Conservation (phyloP, 805 yeast species). For the Candida ipomoeae region DNA sequence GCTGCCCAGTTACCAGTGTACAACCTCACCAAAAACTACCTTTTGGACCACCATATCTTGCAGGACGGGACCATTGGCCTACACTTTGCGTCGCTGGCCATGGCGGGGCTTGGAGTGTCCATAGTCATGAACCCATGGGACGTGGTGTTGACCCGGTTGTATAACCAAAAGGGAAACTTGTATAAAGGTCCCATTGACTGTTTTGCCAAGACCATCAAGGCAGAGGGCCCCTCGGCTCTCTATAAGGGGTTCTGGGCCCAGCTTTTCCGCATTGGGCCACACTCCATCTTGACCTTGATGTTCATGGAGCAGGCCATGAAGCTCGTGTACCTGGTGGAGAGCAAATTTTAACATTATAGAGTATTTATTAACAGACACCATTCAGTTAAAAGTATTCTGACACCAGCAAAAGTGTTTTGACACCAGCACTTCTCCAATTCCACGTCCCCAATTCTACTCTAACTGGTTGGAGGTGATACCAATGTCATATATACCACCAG, state of each 20-base stretch:
- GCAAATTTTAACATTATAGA: not conserved
- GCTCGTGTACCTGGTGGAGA: conserved; percentile 35
- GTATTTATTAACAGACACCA: not conserved
- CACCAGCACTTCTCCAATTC: too few species aligned
- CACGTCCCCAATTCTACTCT: too few species aligned
- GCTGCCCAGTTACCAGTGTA: conserved; percentile 92
- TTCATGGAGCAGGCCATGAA: conserved; percentile 96
- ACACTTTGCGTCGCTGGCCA: conserved; percentile 69
- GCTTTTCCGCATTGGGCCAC: conserved; percentile 88
- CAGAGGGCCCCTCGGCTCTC: conserved; percentile 83
- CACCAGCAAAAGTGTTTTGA: too few species aligned
- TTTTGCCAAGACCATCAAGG: conserved; percentile 69
- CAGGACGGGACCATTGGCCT: conserved; percentile 58
- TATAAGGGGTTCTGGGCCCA: conserved; percentile 97
- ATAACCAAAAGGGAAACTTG: conserved; percentile 86
- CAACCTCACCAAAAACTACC: conserved; percentile 64
- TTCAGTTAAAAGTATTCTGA: too few species aligned
- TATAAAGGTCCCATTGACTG: conserved; percentile 90
- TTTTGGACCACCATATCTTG: conserved; percentile 50
- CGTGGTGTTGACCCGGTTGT: conserved; percentile 89
- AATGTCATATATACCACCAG: too few species aligned
- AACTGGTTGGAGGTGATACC: too few species aligned
- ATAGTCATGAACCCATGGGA: conserved; percentile 98
- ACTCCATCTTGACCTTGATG: conserved; percentile 82
- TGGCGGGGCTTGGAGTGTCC: conserved; percentile 89